phyloP scores from a whole-genome alignment of 164 flowering plant genomes.

The Nymphaea thermarum region DNA sequence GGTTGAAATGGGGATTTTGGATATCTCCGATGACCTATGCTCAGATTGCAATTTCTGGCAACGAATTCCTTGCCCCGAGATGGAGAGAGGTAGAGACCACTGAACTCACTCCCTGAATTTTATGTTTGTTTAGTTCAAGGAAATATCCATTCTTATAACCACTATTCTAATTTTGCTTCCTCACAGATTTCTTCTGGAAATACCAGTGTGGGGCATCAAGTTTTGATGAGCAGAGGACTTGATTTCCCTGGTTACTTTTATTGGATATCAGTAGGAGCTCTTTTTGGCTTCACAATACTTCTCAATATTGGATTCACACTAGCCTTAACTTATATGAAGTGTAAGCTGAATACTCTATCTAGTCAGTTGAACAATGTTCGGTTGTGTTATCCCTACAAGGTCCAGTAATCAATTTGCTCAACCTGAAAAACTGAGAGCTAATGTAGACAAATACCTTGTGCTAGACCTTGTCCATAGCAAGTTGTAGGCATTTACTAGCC shows the following conservation, averaged over 20 bases:
- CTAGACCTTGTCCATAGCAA: too few relatives aligned
- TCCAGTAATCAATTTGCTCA: too few relatives aligned
- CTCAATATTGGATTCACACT: constrained; percentile 29
- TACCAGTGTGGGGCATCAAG: constrained; percentile 17
- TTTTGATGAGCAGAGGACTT: constrained; percentile 19
- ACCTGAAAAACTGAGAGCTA: too few relatives aligned
- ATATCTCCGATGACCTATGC: constrained; percentile 36
- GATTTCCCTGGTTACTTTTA: constrained; percentile 26
- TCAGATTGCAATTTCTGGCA: constrained; percentile 27
- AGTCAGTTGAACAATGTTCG: too few relatives aligned
- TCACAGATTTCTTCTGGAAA: constrained; percentile 17
- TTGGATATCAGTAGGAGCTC: constrained; percentile 43
- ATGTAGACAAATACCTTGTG: too few relatives aligned
- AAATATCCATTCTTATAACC: too few relatives aligned
- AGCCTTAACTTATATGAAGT: constrained; percentile 29
- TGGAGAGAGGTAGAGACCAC: constrained; percentile 30
- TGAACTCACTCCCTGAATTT: background rate
- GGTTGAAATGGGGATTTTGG: constrained; percentile 54
- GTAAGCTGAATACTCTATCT: constrained; percentile 22
- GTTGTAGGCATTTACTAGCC: too few relatives aligned
- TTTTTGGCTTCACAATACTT: constrained; percentile 29
- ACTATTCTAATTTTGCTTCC: too few relatives aligned
- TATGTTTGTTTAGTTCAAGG: background rate
- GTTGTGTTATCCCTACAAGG: too few relatives aligned
- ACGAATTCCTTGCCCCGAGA: constrained; percentile 46